These are phyloP conservation scores for Taphrina populina DNA, from an alignment of 1,139 yeast genomes.

Conservation along the genomic window DNA sequence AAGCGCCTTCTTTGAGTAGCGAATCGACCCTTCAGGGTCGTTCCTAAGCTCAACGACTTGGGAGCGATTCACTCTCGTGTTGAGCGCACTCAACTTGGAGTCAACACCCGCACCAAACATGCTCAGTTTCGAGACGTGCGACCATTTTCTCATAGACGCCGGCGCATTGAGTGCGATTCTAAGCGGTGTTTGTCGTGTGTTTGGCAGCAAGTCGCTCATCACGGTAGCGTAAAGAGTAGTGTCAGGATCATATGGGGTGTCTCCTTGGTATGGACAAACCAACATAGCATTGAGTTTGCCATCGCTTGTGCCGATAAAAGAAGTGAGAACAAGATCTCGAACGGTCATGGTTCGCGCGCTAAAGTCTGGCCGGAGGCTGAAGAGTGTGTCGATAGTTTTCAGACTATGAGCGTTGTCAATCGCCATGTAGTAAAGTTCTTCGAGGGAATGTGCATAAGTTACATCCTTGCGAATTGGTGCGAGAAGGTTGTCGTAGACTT, in stretches of 20 bases:
- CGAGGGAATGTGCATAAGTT: slow-evolving; percentile 26
- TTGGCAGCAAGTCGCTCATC: slow-evolving; percentile 23
- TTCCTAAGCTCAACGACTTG: slow-evolving; percentile 22
- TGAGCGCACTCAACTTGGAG: slow-evolving; percentile 20
- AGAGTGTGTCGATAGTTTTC: slow-evolving; percentile 15
- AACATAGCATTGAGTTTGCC: slow-evolving; percentile 14
- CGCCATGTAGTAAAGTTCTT: slow-evolving; percentile 25
- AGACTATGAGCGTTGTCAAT: slow-evolving; percentile 26
- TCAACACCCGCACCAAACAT: slow-evolving; percentile 12
- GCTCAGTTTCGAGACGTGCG: not conserved
- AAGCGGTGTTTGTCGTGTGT: slow-evolving; percentile 20
- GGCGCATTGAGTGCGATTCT: slow-evolving; percentile 25
- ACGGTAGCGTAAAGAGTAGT: slow-evolving; percentile 20
- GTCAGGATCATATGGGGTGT: slow-evolving; percentile 17
- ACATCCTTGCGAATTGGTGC: slow-evolving; percentile 9
- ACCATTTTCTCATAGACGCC: slow-evolving; percentile 19
- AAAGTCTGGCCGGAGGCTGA: slow-evolving; percentile 10
- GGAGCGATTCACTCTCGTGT: slow-evolving; percentile 13
- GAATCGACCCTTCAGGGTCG: slow-evolving; percentile 21
- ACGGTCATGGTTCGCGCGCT: slow-evolving; percentile 15
- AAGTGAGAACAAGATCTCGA: slow-evolving; percentile 22
- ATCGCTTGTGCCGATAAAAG: slow-evolving; percentile 30
- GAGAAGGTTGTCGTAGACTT: slow-evolving; percentile 6
- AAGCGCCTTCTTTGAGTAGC: slow-evolving; percentile 17
- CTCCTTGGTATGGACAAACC: slow-evolving; percentile 20